These are phyloP conservation scores for Hippophae rhamnoides DNA, from an alignment of 306 rosid species.

Conservation along the genomic window DNA sequence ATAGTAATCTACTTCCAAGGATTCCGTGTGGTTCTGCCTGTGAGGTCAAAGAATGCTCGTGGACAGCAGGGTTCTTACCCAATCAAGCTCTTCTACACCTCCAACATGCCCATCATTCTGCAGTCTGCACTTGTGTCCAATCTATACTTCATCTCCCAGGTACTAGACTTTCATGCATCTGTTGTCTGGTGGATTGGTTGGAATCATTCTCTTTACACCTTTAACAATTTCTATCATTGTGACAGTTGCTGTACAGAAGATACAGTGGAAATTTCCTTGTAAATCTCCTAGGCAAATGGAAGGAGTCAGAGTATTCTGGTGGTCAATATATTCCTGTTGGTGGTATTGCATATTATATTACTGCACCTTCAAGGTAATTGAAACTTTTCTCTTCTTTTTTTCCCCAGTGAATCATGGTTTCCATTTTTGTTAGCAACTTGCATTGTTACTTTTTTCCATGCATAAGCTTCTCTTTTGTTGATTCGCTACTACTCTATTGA, in stretches of 20 bases:
- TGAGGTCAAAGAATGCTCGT: conserved; percentile 90
- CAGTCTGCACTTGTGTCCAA: conserved; percentile 92
- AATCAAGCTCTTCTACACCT: conserved; percentile 86
- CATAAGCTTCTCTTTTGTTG: not conserved
- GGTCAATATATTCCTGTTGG: conserved; percentile 85
- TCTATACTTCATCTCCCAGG: conserved; percentile 95
- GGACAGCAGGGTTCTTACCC: conserved; percentile 97
- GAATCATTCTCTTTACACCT: conserved; percentile 10
- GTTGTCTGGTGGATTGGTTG: not conserved
- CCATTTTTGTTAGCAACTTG: not conserved
- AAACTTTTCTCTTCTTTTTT: not conserved
- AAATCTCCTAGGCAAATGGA: conserved; percentile 87
- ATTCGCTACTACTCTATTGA: conserved; percentile 4
- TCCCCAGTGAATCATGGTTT: not conserved
- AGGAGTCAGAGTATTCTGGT: conserved; percentile 86
- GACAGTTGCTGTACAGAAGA: conserved; percentile 71
- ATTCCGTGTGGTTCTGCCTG: conserved; percentile 91
- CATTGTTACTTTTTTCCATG: not conserved
- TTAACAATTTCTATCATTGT: conserved; percentile 8
- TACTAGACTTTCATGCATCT: conserved; percentile 22
- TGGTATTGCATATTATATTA: conserved; percentile 88
- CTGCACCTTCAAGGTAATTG: conserved; percentile 79
- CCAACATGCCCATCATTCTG: conserved; percentile 96
- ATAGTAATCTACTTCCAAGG: conserved; percentile 95
- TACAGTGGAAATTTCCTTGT: conserved; percentile 81